phyloP scores from a whole-genome alignment of 495 filamentous ascomycete genomes.

The Parathielavia hyrcaniae region DNA sequence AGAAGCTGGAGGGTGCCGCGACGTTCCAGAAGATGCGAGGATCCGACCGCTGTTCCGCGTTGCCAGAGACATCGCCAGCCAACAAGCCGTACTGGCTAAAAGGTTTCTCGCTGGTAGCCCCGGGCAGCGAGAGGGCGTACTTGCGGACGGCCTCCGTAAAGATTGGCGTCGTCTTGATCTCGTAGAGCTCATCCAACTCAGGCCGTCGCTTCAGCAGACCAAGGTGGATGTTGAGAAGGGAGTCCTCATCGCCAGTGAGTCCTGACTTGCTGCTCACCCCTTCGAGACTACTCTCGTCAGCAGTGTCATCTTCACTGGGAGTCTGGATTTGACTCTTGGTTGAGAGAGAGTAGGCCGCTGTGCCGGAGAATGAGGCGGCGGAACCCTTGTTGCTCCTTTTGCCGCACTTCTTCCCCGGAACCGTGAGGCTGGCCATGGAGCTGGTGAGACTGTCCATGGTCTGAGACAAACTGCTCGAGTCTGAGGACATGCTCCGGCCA shows the following conservation, averaged over 20 bases:
- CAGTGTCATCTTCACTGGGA: background rate
- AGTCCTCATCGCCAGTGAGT: constrained; percentile 7
- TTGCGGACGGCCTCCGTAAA: constrained; percentile 37
- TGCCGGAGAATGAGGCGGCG: background rate
- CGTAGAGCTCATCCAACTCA: constrained; percentile 28
- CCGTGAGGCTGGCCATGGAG: constrained; percentile 1
- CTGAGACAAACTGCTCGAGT: background rate
- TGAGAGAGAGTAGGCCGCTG: background rate
- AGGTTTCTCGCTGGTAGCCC: background rate
- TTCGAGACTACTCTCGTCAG: background rate
- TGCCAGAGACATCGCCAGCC: constrained; percentile 27
- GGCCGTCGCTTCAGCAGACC: constrained; percentile 19
- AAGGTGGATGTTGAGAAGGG: constrained; percentile 12
- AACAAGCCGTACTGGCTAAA: constrained; percentile 42
- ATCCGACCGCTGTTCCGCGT: constrained; percentile 31
- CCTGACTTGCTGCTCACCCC: background rate
- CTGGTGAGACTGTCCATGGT: constrained; percentile 2
- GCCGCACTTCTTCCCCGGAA: background rate
- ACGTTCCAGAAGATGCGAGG: constrained; percentile 60
- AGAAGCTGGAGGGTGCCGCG: constrained; percentile 58
- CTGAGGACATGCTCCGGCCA: background rate
- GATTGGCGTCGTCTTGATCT: constrained; percentile 34
- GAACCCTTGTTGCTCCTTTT: background rate
- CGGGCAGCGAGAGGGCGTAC: constrained; percentile 18
- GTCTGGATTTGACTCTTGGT: background rate